Base-by-base conservation (phyloP, 1,284 basidiomycete species). In the Naganishia albida region DNA sequence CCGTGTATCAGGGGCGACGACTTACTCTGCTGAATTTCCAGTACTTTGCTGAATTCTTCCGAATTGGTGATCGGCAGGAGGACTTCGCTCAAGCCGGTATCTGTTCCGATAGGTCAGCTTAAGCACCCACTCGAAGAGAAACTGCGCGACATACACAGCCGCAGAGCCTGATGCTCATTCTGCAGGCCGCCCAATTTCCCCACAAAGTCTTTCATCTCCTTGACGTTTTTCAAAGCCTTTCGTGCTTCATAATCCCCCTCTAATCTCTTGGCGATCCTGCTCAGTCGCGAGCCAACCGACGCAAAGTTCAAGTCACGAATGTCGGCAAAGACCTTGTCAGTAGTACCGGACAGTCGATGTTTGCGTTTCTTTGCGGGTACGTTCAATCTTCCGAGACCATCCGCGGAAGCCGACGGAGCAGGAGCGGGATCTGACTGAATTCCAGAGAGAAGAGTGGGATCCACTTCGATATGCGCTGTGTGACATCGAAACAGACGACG, bases 11-110 rank as follows among this genome's bases (percentile, higher is more conserved):
- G 25, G 18, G 6, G 56, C 44, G 18, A 52, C 43, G 28, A 15
- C 85, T 70, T 72, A 91, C 91, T 98, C 78, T 99, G 96, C 75
- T 99, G 95, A 20, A 96, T 90, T 80, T 99, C 95, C 12, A 99
- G 82, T 23, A 88, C 88, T 73, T 87, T 89, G 78, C 93, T 93
- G 81, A 99, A 99, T 62, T 88, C 82, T 44, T 95, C 90, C n/a
- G 88, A 89, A 63, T 86, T 84, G 1, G 94, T 98, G 69, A 88
- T 82, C 15, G 88, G 86, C 71, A 94, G 86, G 50, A 99, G 83
- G 74, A 91, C 81, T 79, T 99, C 96, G n/a, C 93, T 93, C 43
- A 99, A 77, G 16, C 88, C 88, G 55, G 93, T 99, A 77, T 99
- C 93, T 96, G 71, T n/a, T 1, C 18, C 1, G 20, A 3, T 38